A percentile compares a stretch with the other conserved stretches of the same genome.
Conservation (phyloP, 164 flowering plant genomes). For the Litsea cubeba region DNA sequence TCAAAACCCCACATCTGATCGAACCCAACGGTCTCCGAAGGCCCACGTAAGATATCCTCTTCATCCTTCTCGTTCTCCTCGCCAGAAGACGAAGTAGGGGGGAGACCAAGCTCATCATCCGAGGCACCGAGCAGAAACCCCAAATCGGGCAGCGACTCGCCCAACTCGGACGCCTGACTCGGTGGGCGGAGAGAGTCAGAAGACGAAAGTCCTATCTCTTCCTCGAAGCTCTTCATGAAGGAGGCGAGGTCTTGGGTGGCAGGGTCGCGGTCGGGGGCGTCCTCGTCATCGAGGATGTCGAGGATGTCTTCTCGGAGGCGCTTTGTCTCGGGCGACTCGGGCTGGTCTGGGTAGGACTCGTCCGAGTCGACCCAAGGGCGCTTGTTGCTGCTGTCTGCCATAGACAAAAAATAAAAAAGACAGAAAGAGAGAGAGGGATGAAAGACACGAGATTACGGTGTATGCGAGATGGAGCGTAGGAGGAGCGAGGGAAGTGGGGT, state of each 20-base stretch:
- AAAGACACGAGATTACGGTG: slow-evolving; percentile 2
- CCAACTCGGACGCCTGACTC: slow-evolving; percentile 23
- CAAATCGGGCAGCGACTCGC: slow-evolving; percentile 44
- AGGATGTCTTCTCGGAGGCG: slow-evolving; percentile 44
- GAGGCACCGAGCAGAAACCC: slow-evolving; percentile 72
- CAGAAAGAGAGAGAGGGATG: slow-evolving; percentile 7
- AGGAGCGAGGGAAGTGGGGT: slow-evolving; percentile 6
- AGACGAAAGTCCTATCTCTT: slow-evolving; percentile 30
- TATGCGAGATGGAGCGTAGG: neutral
- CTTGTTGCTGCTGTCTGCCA: slow-evolving; percentile 12
- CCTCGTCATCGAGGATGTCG: slow-evolving; percentile 42
- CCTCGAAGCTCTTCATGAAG: slow-evolving; percentile 57
- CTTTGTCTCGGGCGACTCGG: slow-evolving; percentile 45
- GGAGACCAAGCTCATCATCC: slow-evolving; percentile 81
- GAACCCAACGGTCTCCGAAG: slow-evolving; percentile 15
- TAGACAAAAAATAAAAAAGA: slow-evolving; percentile 7
- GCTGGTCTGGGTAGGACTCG: slow-evolving; percentile 4
- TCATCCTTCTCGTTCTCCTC: neutral
- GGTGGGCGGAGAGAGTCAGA: neutral
- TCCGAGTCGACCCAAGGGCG: slow-evolving; percentile 23
- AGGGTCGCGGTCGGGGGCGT: slow-evolving; percentile 11
- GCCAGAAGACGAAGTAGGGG: slow-evolving; percentile 35
- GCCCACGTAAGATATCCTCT: slow-evolving; percentile 7
- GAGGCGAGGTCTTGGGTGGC: slow-evolving; percentile 41
- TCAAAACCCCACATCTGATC: slow-evolving; percentile 44